These are phyloP conservation scores for Metschnikowia vanudenii DNA, from an alignment of 805 yeast species.

Conservation along the genomic window DNA sequence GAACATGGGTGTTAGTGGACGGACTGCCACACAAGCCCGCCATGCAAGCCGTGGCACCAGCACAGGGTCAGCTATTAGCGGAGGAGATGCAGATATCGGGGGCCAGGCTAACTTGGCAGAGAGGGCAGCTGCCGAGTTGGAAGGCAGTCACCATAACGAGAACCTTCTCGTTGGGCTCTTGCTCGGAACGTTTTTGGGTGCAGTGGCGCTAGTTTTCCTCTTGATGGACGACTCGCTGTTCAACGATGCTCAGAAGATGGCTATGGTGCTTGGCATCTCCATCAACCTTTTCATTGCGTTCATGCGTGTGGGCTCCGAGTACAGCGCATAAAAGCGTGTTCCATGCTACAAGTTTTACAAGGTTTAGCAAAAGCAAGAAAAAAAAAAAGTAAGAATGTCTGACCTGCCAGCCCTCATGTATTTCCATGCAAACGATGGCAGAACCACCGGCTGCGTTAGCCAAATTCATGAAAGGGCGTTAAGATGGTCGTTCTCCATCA, in stretches of 20 bases:
- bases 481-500: slow-evolving; percentile 42
- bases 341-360: background rate
- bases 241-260: slow-evolving; percentile 60
- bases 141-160: slow-evolving; percentile 45
- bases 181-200: slow-evolving; percentile 75
- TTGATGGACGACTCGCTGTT: slow-evolving; percentile 60
- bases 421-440: slow-evolving; percentile 23
- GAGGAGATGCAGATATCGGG: slow-evolving; percentile 2
- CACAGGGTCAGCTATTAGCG: background rate
- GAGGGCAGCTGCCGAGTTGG: slow-evolving; percentile 28
- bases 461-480: slow-evolving; percentile 40
- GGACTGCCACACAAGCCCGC: background rate
- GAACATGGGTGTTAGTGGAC: background rate
- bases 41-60: too few relatives aligned
- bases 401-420: slow-evolving; percentile 50
- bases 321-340: slow-evolving; percentile 4
- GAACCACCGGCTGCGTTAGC: slow-evolving; percentile 22
- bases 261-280: slow-evolving; percentile 67
- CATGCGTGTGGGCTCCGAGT: slow-evolving; percentile 35
- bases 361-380: background rate
- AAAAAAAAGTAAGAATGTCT: slow-evolving; percentile 27
- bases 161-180: slow-evolving; percentile 69
- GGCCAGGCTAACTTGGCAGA: slow-evolving; percentile 10
- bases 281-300: slow-evolving; percentile 69
- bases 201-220: slow-evolving; percentile 58